These are phyloP conservation scores for Chaetomium tenue DNA, from an alignment of 495 filamentous ascomycete genomes.

Conservation along the genomic window DNA sequence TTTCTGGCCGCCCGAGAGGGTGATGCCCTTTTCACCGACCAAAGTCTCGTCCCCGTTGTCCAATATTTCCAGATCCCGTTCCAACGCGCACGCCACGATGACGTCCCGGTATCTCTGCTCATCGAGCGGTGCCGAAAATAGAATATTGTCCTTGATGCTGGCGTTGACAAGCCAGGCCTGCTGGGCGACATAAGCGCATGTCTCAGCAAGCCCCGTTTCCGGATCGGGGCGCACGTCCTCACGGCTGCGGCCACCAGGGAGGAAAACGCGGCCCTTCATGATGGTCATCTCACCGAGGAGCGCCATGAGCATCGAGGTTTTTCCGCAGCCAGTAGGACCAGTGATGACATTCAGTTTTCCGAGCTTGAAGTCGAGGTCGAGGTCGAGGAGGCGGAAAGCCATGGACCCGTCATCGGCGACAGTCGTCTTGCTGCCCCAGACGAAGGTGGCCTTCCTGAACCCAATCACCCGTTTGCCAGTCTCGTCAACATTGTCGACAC, in stretches of 20 bases:
- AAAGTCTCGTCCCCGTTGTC: constrained; percentile 91
- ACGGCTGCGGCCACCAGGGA: constrained; percentile 79
- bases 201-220: constrained; percentile 84
- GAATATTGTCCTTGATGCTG: constrained; percentile 93
- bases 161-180: constrained; percentile 97
- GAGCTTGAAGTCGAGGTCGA: constrained; percentile 73
- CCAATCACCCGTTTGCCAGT: constrained; percentile 68
- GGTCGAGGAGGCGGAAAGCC: constrained; percentile 78
- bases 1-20: constrained; percentile 95
- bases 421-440: constrained; percentile 77
- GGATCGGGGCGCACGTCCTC: constrained; percentile 79
- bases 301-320: constrained; percentile 94
- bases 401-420: constrained; percentile 56
- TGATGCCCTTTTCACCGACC: constrained; percentile 96
- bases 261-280: constrained; percentile 72
- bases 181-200: constrained; percentile 94
- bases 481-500: constrained; percentile 58
- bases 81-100: constrained; percentile 85
- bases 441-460: constrained; percentile 77
- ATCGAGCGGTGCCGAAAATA: constrained; percentile 83
- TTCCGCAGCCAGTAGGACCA: constrained; percentile 90
- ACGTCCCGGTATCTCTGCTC: constrained; percentile 84
- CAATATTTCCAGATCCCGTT: constrained; percentile 88
- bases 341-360: constrained; percentile 86
- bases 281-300: constrained; percentile 95